Conservation (phyloP, 257 asterid species). For the Ocimum tenuiflorum region DNA sequence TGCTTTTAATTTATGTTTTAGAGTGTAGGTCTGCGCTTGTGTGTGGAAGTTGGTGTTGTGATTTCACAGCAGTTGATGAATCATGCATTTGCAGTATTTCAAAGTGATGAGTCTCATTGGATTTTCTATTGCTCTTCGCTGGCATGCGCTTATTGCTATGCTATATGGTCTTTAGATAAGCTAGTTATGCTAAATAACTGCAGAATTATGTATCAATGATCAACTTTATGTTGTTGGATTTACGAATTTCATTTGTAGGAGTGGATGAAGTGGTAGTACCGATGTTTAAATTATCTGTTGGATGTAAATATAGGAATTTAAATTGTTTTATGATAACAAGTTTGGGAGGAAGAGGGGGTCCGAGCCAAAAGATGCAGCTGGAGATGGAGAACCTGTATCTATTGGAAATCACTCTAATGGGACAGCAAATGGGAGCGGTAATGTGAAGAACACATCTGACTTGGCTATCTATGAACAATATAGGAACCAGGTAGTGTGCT, state of each 20-base stretch:
- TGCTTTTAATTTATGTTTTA: background rate
- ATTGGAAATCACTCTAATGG: constrained; percentile 32
- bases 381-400: constrained; percentile 28
- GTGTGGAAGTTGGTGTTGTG: background rate
- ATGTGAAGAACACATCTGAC: constrained; percentile 49
- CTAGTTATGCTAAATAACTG: background rate
- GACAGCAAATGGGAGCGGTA: constrained; percentile 35
- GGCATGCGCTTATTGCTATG: background rate
- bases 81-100: background rate
- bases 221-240: constrained; percentile 2
- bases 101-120: background rate
- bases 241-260: constrained; percentile 4
- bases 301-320: constrained; percentile 61
- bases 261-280: constrained; percentile 16
- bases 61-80: background rate
- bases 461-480: constrained; percentile 79
- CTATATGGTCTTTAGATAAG: background rate
- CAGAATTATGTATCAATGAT: background rate
- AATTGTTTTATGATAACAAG: constrained; percentile 79
- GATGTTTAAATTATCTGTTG: constrained; percentile 31
- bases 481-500: constrained; percentile 49
- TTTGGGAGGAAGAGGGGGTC: constrained; percentile 85
- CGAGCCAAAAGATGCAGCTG: constrained; percentile 34
- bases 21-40: background rate
- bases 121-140: background rate